Conservation (phyloP, 768 basidiomycete species). For the Lactarius psammicola region DNA sequence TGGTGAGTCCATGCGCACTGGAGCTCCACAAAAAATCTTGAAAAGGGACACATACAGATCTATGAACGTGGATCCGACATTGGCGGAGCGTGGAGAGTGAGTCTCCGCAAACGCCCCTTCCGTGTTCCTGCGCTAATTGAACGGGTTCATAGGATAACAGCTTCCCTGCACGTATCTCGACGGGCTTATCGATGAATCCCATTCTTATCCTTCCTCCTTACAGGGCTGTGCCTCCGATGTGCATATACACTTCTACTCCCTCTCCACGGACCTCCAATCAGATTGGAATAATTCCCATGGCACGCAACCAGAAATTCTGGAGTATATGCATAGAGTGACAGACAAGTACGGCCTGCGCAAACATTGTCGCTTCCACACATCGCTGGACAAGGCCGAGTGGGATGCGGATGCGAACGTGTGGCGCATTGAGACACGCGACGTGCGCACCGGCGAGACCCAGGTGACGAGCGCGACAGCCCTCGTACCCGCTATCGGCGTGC, state of each 20-base stretch:
- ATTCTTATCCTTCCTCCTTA: neutral
- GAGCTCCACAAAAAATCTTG: neutral
- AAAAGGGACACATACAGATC: conserved; percentile 30
- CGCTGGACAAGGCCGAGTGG: conserved; percentile 35
- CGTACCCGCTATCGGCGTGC: conserved; percentile 34
- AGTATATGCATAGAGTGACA: conserved; percentile 31
- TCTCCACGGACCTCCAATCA: conserved; percentile 33
- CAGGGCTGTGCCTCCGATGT: conserved; percentile 34
- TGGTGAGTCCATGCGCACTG: conserved; percentile 27
- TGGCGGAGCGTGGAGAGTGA: conserved; percentile 33
- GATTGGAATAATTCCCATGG: conserved; percentile 32
- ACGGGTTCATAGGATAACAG: conserved; percentile 26
- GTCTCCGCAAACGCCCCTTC: neutral
- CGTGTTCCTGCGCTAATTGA: neutral
- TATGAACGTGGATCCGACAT: conserved; percentile 34
- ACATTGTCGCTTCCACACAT: conserved; percentile 31
- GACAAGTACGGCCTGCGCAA: conserved; percentile 29
- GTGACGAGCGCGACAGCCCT: conserved; percentile 31
- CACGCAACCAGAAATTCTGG: conserved; percentile 34
- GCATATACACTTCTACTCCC: conserved; percentile 30
- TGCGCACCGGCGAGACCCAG: conserved; percentile 18
- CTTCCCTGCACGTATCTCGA: conserved; percentile 26
- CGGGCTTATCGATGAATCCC: neutral
- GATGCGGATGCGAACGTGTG: conserved; percentile 30
- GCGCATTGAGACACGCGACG: conserved; percentile 31